phyloP scores from a whole-genome alignment of 2,329 filamentous ascomycete species.

The Calycina herbarum region DNA sequence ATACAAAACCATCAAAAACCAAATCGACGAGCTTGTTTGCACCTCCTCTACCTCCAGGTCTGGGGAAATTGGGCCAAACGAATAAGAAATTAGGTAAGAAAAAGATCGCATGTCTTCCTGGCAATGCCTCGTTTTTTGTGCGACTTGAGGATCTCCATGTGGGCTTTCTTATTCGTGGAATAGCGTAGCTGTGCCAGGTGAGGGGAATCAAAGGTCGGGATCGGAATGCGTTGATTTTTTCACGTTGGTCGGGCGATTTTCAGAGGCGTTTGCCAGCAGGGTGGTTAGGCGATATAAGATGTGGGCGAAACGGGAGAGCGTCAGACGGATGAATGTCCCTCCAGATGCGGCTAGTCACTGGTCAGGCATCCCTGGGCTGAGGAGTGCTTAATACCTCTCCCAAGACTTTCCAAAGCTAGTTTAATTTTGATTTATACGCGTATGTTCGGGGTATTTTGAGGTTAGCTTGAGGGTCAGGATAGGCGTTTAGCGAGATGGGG shows the following conservation, averaged over 20 bases:
- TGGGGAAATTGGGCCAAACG: neutral
- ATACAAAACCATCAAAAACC: neutral
- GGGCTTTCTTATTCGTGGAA: neutral
- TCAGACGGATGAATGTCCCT: neutral
- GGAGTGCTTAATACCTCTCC: too few relatives aligned
- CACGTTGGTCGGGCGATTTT: too few relatives aligned
- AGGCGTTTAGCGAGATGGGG: too few relatives aligned
- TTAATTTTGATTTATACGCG: too few relatives aligned
- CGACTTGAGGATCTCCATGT: neutral
- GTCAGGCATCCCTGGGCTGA: too few relatives aligned
- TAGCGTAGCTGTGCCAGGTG: too few relatives aligned
- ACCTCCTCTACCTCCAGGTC: neutral
- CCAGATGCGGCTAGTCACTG: neutral
- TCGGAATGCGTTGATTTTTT: neutral
- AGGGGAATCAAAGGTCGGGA: neutral
- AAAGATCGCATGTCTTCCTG: too few relatives aligned
- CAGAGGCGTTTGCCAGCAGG: neutral
- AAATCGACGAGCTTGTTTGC: neutral
- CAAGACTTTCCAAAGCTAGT: too few relatives aligned
- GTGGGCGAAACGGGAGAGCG: neutral
- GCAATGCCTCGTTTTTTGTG: neutral
- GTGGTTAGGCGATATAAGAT: neutral
- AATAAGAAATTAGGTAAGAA: too few relatives aligned
- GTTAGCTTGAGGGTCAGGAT: too few relatives aligned
- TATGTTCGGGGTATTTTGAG: too few relatives aligned